Base-by-base conservation (phyloP, 2,329 filamentous ascomycete genomes). In the Apiospora phragmitis region DNA sequence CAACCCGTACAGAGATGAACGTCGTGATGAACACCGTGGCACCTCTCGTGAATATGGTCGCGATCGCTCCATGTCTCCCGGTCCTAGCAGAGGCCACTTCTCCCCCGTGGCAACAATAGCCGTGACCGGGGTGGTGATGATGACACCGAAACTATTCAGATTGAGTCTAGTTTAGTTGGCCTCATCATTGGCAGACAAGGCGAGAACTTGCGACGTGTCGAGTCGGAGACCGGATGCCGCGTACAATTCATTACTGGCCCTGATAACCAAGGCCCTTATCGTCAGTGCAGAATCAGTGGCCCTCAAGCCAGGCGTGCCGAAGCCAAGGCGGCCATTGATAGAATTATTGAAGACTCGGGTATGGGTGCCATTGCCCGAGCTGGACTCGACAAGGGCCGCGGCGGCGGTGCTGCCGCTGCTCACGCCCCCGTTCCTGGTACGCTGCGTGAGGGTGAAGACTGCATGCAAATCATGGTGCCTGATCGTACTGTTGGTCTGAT, bases 401-500 rank as follows among this genome's bases (percentile, higher is more conserved):
- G 77, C n/a, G 80, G 81, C 18, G 81, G 80, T 49, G 68, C 74
- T 21, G 74, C 70, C 26, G 70, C 72, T 29, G 71, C 70, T 32
- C 71, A 51, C 65, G 71, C 71, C 62, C 72, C 75, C 14, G 72
- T 68, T 26, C 76, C 78, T 14, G 83, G 86, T 68, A 86, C 88
- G 59, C 85, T 93, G 71, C 90, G 92, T 72, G 93, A 95, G 71
- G 93, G 92, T 71, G 94, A 97, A 80, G 93, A 95, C 76, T 93
- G 91, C 78, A 91, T 94, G 79, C 94, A 97, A 81, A 97, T 97
- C 77, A 96, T 97, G 93, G 94, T 97, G 24, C 94, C 94, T 65
- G 94, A 97, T 82, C 92, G 94, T 77, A 97, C 94, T 11, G 94
- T 97, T 72, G 94, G 94, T 68, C 86, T 97, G 65, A 97, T 97